Evolutionary conservation across 805 yeast species (phyloP).

Genomic region (Wickerhamomyces rabaulensis): DNA sequence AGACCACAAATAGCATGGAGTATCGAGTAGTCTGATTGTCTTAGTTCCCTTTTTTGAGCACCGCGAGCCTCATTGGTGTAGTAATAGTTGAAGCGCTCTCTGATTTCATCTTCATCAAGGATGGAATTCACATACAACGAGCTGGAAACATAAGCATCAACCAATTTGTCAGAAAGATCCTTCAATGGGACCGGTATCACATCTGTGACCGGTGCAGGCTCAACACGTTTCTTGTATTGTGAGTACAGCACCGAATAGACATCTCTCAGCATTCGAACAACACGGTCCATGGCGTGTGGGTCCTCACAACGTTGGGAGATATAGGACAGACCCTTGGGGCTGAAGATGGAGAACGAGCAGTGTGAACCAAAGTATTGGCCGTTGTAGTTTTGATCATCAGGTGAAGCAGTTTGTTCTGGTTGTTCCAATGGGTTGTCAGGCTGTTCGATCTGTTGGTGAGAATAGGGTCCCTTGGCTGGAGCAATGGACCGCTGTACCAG

Average conservation of each 20-base stretch:
- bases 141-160: constrained; percentile 1
- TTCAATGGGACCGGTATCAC: constrained; percentile 3
- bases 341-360: constrained; percentile 32
- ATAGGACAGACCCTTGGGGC: constrained; percentile 35
- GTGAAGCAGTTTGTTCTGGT: constrained; percentile 1
- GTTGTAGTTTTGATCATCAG: constrained; percentile 4
- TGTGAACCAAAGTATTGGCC: constrained; percentile 23
- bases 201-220: constrained; percentile 2
- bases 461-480: background rate
- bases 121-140: background rate
- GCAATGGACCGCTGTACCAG: background rate
- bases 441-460: background rate
- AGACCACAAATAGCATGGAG: constrained; percentile 1
- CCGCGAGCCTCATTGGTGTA: constrained; percentile 2
- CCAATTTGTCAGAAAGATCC: background rate
- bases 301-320: constrained; percentile 15
- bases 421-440: background rate
- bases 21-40: constrained; percentile 1
- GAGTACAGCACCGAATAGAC: constrained; percentile 4
- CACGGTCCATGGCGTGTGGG: constrained; percentile 1
- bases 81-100: background rate
- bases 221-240: constrained; percentile 1
- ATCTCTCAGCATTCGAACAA: constrained; percentile 1
- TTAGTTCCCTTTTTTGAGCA: background rate
- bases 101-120: background rate